phyloP scores from a whole-genome alignment of 2,329 filamentous ascomycete genomes.

The Hysterium pulicare region DNA sequence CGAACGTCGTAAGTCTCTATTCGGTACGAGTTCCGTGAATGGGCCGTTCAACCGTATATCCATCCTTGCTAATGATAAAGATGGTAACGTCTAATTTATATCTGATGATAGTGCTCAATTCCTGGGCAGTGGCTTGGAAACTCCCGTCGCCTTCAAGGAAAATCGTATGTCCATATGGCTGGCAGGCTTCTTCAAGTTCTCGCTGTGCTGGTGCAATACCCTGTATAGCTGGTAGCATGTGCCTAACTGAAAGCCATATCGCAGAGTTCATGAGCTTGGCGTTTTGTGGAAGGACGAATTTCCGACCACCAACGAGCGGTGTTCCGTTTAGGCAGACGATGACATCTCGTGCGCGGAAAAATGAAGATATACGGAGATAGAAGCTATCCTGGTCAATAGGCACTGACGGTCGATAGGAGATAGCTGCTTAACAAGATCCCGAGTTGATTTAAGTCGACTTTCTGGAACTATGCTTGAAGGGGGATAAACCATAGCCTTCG shows the following conservation, averaged over 20 bases:
- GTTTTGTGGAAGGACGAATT: conserved; percentile 22
- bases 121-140: conserved; percentile 38
- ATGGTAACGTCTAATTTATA: conserved; percentile 31
- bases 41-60: conserved; percentile 40
- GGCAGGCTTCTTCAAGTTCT: conserved; percentile 13
- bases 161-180: conserved; percentile 24
- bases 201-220: conserved; percentile 47
- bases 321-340: conserved; percentile 59
- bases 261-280: conserved; percentile 49
- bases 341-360: conserved; percentile 53
- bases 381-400: conserved; percentile 51
- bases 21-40: conserved; percentile 38
- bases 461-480: too few relatives aligned
- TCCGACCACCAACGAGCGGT: conserved; percentile 23
- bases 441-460: neutral
- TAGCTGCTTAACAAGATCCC: conserved; percentile 1
- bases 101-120: conserved; percentile 37
- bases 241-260: conserved; percentile 60
- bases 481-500: too few relatives aligned
- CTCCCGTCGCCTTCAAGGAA: conserved; percentile 37
- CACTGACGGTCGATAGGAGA: conserved; percentile 5
- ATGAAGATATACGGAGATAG: conserved; percentile 46
- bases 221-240: conserved; percentile 57
- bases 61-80: conserved; percentile 37
- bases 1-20: conserved; percentile 31